Evolutionary conservation across 2,329 filamentous ascomycete genomes (phyloP), one percentile per base, ranked within the genome.

Genomic region (Cercospora janseana): DNA sequence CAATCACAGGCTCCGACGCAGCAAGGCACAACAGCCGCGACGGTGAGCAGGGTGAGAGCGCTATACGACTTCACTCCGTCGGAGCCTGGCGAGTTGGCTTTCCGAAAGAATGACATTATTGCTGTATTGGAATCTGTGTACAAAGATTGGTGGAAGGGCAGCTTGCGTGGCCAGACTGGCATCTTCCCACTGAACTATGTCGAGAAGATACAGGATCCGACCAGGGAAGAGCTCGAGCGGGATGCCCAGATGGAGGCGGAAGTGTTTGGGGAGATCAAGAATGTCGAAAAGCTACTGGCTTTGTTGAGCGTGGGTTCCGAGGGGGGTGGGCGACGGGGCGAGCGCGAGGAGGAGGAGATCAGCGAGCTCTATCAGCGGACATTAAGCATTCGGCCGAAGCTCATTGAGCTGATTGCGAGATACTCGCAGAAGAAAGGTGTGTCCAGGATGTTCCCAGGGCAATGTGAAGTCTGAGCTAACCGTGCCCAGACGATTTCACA

Each of bases 61-160:
- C 77, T 97, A 37, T 98, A 88, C 68, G 93, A 98, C 69, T 98
- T 98, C 69, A 84, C 87, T 43, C 92, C 93, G 2, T 94, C 91
- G 0, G 93, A 98, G 69, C 83, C 90, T 0, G 93, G 92, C 40
- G 93, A 98, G 73, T 77, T 98, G 55, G 90, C 95, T 61, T 98
- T 98, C 70, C 87, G 91, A 61, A 95, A 95, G 73, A 92, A 93
- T 21, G 93, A 98, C 67, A 86, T 97, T 31, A 98, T 98, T 69
- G 92, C 93, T 1, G 93, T 98, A 12, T 78, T 98, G 31, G 93
- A 97, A 71, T 96, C 91, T 1, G 93, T 97, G 1, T 98, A 94
- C 75, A 98, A 97, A 71, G 93, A 98, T 70, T 98, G 93, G 93
- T 98, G 93, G 93, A 92, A 95, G 62, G 93, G 93, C 1, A 95